phyloP scores from a whole-genome alignment of 2,329 filamentous ascomycete genomes.

The Elsinoe necatrix region DNA sequence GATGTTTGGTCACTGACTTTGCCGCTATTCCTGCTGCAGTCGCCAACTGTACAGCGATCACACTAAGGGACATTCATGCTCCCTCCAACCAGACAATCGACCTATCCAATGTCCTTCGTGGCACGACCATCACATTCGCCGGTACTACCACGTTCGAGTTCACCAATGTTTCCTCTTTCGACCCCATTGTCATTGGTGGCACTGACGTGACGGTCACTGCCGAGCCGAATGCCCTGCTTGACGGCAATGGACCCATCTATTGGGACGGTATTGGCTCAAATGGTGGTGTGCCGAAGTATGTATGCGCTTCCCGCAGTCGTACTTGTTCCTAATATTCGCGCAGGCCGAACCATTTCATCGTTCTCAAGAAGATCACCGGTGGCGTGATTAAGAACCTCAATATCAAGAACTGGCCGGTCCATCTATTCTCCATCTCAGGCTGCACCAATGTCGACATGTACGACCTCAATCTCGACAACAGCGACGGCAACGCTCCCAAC shows the following conservation, averaged over 20 bases:
- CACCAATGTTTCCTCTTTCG: slow-evolving; percentile 55
- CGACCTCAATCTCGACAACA: slow-evolving; percentile 46
- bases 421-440: slow-evolving; percentile 42
- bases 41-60: slow-evolving; percentile 30
- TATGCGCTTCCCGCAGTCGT: no score
- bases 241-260: slow-evolving; percentile 50
- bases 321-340: slow-evolving; percentile 34
- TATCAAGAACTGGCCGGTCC: slow-evolving; percentile 49
- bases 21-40: slow-evolving; percentile 17
- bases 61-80: slow-evolving; percentile 31
- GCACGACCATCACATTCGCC: slow-evolving; percentile 48
- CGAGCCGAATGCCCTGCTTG: slow-evolving; percentile 45
- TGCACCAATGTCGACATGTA: slow-evolving; percentile 48
- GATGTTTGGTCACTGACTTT: slow-evolving; percentile 18
- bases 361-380: slow-evolving; percentile 41
- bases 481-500: slow-evolving; percentile 15
- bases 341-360: slow-evolving; percentile 58
- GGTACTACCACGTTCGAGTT: slow-evolving; percentile 59
- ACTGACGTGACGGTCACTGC: slow-evolving; percentile 47
- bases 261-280: slow-evolving; percentile 55
- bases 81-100: slow-evolving; percentile 33
- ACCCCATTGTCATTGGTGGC: slow-evolving; percentile 54
- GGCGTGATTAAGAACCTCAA: slow-evolving; percentile 44
- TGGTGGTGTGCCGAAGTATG: slow-evolving; percentile 35
- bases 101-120: slow-evolving; percentile 27